Percentiles rank a stretch among this genome's conserved stretches.
Conservation (phyloP, 169 alveolate species). For the Plasmodium blacklocki region DNA sequence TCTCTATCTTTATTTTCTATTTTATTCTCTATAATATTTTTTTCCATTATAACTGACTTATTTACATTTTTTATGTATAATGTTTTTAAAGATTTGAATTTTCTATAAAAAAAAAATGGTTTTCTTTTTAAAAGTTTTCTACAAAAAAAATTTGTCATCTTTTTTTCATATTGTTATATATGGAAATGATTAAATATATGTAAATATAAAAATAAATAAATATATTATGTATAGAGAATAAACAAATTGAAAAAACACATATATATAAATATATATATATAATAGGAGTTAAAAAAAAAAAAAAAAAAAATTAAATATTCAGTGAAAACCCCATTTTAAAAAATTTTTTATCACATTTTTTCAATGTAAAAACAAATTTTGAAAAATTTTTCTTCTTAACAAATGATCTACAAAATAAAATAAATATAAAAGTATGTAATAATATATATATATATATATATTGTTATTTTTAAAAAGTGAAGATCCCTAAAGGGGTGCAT, state of each 20-base stretch:
- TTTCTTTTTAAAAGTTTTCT: conserved; percentile 24
- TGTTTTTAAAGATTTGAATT: conserved; percentile 4
- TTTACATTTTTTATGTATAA: not conserved
- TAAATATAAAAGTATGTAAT: not conserved
- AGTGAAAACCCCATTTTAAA: not conserved
- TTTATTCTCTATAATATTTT: not conserved
- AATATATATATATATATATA: too few relatives aligned
- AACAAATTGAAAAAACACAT: not conserved
- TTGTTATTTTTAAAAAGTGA: too few relatives aligned
- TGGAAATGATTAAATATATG: too few relatives aligned
- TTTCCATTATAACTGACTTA: conserved; percentile 9
- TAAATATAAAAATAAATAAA: too few relatives aligned
- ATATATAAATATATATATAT: not conserved
- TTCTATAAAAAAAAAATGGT: not conserved
- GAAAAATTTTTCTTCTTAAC: conserved; percentile 58
- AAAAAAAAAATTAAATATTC: conserved; percentile 3
- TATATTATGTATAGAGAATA: too few relatives aligned
- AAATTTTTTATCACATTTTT: not conserved
- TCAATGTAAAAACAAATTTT: conserved; percentile 27
- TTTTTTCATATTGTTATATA: not conserved
- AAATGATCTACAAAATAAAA: conserved; percentile 45
- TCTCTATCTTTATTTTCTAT: conserved; percentile 8
- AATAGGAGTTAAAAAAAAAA: not conserved
- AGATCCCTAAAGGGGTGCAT: too few relatives aligned
- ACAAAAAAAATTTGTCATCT: conserved; percentile 40